These are phyloP conservation scores for Ganoderma multipileum DNA, from an alignment of 1,284 basidiomycete species.

Conservation along the genomic window DNA sequence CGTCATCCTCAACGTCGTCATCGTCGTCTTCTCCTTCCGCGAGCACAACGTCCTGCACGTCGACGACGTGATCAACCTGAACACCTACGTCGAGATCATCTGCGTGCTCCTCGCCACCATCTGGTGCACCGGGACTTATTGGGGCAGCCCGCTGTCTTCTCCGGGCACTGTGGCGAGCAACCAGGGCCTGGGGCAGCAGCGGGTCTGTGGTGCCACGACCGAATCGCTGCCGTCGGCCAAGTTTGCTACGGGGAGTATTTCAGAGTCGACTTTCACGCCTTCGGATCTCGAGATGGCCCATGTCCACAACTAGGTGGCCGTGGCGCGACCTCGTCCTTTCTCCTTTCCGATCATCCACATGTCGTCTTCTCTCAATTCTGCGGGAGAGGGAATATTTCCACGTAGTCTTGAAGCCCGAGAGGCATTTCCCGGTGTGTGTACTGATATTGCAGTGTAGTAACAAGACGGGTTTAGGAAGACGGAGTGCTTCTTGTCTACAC, in stretches of 20 bases:
- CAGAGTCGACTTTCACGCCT: neutral
- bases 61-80: conserved; percentile 23
- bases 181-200: neutral
- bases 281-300: too few relatives aligned
- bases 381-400: too few relatives aligned
- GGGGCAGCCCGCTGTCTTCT: too few relatives aligned
- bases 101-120: conserved; percentile 27
- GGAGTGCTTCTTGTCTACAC: too few relatives aligned
- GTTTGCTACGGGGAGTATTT: neutral
- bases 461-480: too few relatives aligned
- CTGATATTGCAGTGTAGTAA: too few relatives aligned
- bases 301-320: too few relatives aligned
- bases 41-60: conserved; percentile 16
- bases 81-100: conserved; percentile 30
- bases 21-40: conserved; percentile 25
- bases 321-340: too few relatives aligned
- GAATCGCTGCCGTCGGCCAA: neutral
- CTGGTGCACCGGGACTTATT: neutral
- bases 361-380: too few relatives aligned
- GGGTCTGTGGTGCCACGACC: neutral
- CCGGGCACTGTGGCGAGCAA: neutral
- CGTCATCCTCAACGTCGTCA: conserved; percentile 36
- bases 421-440: too few relatives aligned
- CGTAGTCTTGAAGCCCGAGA: too few relatives aligned
- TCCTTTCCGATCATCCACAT: too few relatives aligned